phyloP scores from a whole-genome alignment of 331 rosid genomes.

The Malus hybrid region DNA sequence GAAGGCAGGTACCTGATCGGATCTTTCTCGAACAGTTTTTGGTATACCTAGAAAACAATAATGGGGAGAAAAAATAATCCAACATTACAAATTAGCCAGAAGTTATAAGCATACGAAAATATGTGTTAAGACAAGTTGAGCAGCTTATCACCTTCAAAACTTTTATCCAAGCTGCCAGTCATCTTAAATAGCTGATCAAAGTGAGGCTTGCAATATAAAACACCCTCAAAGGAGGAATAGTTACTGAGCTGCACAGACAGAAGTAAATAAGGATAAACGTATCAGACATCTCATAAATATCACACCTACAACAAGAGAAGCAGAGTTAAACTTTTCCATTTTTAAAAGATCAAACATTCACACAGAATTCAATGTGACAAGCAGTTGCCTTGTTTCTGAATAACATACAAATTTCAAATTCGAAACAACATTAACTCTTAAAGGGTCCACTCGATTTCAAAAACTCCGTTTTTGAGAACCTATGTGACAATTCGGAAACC shows the following conservation, averaged over 20 bases:
- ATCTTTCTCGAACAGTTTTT: conserved; percentile 60
- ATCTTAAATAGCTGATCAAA: conserved; percentile 82
- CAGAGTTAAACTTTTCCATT: not conserved
- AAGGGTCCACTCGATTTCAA: not conserved
- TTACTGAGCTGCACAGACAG: conserved; percentile 62
- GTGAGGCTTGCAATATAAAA: conserved; percentile 90
- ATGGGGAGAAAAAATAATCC: not conserved
- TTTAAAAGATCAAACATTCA: not conserved
- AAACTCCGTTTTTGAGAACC: not conserved
- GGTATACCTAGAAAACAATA: conserved; percentile 46
- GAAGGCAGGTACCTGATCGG: conserved; percentile 53
- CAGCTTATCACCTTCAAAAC: conserved; percentile 74
- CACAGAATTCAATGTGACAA: not conserved
- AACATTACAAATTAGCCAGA: conserved; percentile 1
- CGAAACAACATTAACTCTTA: not conserved
- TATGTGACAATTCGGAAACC: not conserved
- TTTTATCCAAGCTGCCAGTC: conserved; percentile 94
- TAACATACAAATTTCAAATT: not conserved
- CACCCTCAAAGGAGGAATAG: conserved; percentile 80
- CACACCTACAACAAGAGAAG: not conserved
- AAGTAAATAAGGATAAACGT: not conserved
- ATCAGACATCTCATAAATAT: not conserved
- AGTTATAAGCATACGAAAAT: not conserved
- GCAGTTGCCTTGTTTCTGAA: not conserved
- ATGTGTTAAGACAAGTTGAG: conserved; percentile 5